phyloP scores from a whole-genome alignment of 768 basidiomycete genomes.

The Termitomyces sp. region DNA sequence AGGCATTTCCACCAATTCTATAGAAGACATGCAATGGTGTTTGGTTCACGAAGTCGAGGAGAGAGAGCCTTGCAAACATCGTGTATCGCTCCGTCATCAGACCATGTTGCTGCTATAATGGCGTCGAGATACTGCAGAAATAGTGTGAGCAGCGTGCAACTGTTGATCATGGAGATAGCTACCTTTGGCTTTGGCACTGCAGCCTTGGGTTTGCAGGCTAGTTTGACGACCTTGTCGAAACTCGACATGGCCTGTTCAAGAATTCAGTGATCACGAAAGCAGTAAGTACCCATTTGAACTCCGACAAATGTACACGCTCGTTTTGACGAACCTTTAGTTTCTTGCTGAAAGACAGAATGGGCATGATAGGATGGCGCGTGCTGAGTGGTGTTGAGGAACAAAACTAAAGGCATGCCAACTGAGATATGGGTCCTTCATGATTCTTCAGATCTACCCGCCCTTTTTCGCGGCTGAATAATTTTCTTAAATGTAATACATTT shows the following conservation, averaged over 20 bases:
- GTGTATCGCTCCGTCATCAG: conserved; percentile 86
- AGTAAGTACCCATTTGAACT: conserved; percentile 13
- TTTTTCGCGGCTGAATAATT: conserved; percentile 5
- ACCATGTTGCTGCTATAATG: conserved; percentile 95
- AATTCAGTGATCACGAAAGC: conserved; percentile 12
- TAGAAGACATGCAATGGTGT: conserved; percentile 64
- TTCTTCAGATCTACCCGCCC: neutral
- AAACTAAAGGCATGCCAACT: neutral
- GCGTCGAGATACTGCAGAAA: conserved; percentile 82
- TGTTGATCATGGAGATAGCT: conserved; percentile 1
- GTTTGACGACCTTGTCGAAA: conserved; percentile 89
- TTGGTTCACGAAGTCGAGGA: conserved; percentile 84
- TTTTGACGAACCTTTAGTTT: conserved; percentile 6
- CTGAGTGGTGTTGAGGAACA: neutral
- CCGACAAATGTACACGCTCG: conserved; percentile 8
- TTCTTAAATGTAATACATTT: conserved; percentile 1
- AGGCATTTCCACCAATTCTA: neutral
- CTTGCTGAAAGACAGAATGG: neutral
- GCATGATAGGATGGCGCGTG: conserved; percentile 1
- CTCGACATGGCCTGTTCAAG: conserved; percentile 49
- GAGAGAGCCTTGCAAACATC: conserved; percentile 90
- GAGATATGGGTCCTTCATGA: neutral
- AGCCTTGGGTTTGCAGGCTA: conserved; percentile 96
- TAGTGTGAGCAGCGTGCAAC: neutral
- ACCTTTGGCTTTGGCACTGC: conserved; percentile 96